phyloP scores from a whole-genome alignment of 305 asterid species.

The Fraxinus angustifolia region DNA sequence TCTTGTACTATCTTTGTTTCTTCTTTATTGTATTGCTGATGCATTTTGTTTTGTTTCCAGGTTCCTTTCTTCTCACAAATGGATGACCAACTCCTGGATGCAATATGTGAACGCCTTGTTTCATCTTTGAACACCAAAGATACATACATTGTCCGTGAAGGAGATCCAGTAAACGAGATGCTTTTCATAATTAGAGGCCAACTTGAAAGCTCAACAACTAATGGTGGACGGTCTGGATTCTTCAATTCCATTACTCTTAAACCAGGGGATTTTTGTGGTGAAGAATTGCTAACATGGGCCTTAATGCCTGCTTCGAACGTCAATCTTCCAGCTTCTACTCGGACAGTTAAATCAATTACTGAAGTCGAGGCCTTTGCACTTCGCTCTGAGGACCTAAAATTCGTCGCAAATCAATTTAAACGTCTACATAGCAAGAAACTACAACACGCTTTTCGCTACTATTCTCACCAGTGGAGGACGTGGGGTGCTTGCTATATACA shows the following conservation, averaged over 20 bases:
- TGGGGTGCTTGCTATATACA: constrained; percentile 89
- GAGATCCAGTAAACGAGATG: constrained; percentile 86
- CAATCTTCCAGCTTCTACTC: constrained; percentile 71
- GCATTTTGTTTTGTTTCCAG: constrained; percentile 25
- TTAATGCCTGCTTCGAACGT: constrained; percentile 44
- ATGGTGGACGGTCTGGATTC: constrained; percentile 81
- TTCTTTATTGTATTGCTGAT: neutral
- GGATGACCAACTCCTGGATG: constrained; percentile 81
- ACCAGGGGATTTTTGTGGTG: constrained; percentile 86
- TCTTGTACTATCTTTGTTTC: neutral
- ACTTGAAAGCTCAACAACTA: constrained; percentile 82
- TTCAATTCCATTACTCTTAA: constrained; percentile 73
- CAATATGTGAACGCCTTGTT: constrained; percentile 78
- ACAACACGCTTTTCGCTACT: constrained; percentile 77
- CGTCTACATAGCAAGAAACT: constrained; percentile 82
- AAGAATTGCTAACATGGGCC: constrained; percentile 86
- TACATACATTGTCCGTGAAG: constrained; percentile 74
- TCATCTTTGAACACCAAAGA: constrained; percentile 69
- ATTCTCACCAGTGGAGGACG: constrained; percentile 93
- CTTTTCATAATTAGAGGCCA: constrained; percentile 80
- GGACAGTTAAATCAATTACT: constrained; percentile 61
- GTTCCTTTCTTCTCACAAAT: constrained; percentile 89
- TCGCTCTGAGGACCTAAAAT: constrained; percentile 72
- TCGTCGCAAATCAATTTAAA: constrained; percentile 71
- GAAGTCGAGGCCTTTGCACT: constrained; percentile 88